Evolutionary conservation across 1,284 basidiomycete species (phyloP).

Genomic region (Cryptococcus wingfieldii): DNA sequence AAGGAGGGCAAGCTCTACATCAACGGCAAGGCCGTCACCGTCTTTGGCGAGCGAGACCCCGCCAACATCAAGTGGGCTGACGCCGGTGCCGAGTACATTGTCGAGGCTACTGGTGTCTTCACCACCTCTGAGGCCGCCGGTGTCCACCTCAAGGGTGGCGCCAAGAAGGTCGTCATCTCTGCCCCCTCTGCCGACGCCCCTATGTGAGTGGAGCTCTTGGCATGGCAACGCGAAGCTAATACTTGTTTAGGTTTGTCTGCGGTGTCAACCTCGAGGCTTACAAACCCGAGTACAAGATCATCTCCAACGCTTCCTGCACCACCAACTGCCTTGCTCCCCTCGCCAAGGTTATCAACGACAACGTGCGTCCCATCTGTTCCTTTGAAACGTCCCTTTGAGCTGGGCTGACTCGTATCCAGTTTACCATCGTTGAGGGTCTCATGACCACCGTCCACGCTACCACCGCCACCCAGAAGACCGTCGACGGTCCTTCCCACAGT

Average conservation of each 20-base stretch:
- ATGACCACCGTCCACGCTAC: slow-evolving; percentile 99
- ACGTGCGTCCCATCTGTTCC: slow-evolving; percentile 24
- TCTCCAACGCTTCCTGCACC: slow-evolving; percentile 99
- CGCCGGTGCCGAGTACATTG: slow-evolving; percentile 83
- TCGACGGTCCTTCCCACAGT: slow-evolving; percentile 91
- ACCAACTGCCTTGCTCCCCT: slow-evolving; percentile 99
- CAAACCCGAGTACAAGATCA: slow-evolving; percentile 84
- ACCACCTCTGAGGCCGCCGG: slow-evolving; percentile 86
- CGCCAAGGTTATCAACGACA: slow-evolving; percentile 98
- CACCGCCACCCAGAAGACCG: slow-evolving; percentile 98
- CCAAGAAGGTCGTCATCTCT: slow-evolving; percentile 99
- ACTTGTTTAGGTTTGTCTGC: slow-evolving; percentile 59
- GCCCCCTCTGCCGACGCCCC: slow-evolving; percentile 97
- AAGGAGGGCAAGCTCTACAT: slow-evolving; percentile 89
- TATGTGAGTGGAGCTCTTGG: slow-evolving; percentile 56
- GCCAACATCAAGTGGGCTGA: slow-evolving; percentile 77
- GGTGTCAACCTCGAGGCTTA: slow-evolving; percentile 97
- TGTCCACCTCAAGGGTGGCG: slow-evolving; percentile 95
- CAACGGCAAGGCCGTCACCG: slow-evolving; percentile 71
- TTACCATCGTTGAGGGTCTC: slow-evolving; percentile 88
- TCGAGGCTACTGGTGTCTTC: slow-evolving; percentile 99
- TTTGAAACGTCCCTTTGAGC: neutral
- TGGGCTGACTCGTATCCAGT: slow-evolving; percentile 42
- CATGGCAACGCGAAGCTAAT: neutral
- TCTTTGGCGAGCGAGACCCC: slow-evolving; percentile 86